phyloP scores from a whole-genome alignment of 2,329 filamentous ascomycete genomes.

The Dactylonectria macrodidyma region DNA sequence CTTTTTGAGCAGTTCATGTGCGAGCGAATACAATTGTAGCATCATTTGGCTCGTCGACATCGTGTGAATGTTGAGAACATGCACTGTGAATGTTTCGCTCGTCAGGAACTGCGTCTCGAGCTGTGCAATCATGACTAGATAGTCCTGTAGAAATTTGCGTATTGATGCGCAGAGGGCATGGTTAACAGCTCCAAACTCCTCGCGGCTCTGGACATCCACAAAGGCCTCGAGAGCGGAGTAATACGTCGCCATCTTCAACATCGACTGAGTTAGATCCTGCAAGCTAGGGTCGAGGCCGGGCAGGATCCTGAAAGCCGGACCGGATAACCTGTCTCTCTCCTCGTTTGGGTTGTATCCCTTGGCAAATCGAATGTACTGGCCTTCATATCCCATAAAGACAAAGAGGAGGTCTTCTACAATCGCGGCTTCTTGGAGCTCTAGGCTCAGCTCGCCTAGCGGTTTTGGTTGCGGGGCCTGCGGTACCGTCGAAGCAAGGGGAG shows the following conservation, averaged over 20 bases:
- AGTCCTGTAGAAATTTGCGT: conserved; percentile 91
- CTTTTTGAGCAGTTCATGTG: conserved; percentile 87
- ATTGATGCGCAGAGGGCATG: conserved; percentile 97
- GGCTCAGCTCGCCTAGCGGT: conserved; percentile 79
- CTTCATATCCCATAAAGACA: conserved; percentile 98
- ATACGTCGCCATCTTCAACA: conserved; percentile 95
- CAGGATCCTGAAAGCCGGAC: conserved; percentile 84
- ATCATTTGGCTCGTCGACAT: conserved; percentile 93
- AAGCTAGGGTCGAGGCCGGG: conserved; percentile 92
- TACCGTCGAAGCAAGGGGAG: conserved; percentile 83
- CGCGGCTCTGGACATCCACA: conserved; percentile 92
- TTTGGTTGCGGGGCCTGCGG: conserved; percentile 79
- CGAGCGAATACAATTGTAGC: conserved; percentile 88
- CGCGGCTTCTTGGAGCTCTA: conserved; percentile 87
- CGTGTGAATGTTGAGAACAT: conserved; percentile 92
- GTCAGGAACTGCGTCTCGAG: conserved; percentile 94
- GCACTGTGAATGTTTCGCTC: conserved; percentile 90
- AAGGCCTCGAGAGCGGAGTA: conserved; percentile 94
- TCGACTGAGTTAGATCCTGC: conserved; percentile 87
- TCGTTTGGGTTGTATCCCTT: conserved; percentile 86
- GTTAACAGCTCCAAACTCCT: conserved; percentile 94
- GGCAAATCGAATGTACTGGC: conserved; percentile 93
- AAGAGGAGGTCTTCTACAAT: conserved; percentile 93
- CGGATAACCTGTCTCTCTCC: conserved; percentile 89
- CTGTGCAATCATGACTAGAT: conserved; percentile 92